These are phyloP conservation scores for Castanopsis chinensis DNA, from an alignment of 306 rosid species.

Conservation along the genomic window DNA sequence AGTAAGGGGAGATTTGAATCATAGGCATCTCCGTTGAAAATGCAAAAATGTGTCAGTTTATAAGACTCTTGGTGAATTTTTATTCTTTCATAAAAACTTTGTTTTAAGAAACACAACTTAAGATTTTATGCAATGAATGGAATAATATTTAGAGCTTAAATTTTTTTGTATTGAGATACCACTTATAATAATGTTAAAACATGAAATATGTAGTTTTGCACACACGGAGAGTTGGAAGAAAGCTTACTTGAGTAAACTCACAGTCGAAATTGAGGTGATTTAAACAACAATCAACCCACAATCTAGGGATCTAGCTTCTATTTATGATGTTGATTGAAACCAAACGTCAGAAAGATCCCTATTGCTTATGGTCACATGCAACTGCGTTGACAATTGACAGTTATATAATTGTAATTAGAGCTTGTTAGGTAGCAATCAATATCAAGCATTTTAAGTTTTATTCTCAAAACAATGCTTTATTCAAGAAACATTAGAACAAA, in stretches of 20 bases:
- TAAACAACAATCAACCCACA: constrained; percentile 18
- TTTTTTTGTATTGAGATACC: no score
- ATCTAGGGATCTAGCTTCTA: constrained; percentile 2
- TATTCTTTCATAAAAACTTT: no score
- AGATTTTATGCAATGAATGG: not conserved
- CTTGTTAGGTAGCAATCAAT: not conserved
- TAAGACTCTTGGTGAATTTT: no score
- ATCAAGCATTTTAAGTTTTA: not conserved
- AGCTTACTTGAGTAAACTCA: not conserved
- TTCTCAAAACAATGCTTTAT: not conserved
- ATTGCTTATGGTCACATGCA: constrained; percentile 4
- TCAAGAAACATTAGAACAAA: not conserved
- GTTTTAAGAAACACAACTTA: not conserved
- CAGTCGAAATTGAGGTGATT: constrained; percentile 23
- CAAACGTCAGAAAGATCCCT: constrained; percentile 23
- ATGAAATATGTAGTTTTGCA: not conserved
- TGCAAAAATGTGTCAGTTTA: no score
- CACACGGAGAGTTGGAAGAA: not conserved
- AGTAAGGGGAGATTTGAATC: no score
- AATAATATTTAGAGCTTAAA: not conserved
- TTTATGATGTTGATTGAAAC: constrained; percentile 43
- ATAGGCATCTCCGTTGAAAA: no score
- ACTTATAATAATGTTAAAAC: no score
- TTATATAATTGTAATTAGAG: not conserved
- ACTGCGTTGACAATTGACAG: not conserved